phyloP scores from a whole-genome alignment of 2,329 filamentous ascomycete genomes.

The Cordyceps cicadae region DNA sequence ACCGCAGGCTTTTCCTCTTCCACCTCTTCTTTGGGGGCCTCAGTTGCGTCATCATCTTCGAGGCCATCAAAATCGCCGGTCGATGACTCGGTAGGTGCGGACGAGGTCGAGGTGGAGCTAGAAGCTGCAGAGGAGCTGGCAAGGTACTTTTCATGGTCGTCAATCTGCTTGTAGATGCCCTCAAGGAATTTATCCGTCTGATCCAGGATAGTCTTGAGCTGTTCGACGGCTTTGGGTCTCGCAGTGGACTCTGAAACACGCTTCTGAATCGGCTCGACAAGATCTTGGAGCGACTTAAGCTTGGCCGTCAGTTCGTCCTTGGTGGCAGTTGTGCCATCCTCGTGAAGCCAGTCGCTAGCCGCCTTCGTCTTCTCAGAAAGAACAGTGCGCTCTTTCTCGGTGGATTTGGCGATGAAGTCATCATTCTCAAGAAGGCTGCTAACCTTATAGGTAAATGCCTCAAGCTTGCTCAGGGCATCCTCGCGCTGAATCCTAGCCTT shows the following conservation, averaged over 20 bases:
- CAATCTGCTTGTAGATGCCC: slow-evolving; percentile 62
- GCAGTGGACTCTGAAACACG: slow-evolving; percentile 63
- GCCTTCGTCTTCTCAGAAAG: slow-evolving; percentile 61
- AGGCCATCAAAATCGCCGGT: slow-evolving; percentile 61
- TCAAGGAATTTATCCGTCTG: slow-evolving; percentile 63
- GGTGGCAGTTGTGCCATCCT: slow-evolving; percentile 67
- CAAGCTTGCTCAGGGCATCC: slow-evolving; percentile 86
- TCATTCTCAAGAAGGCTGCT: slow-evolving; percentile 75
- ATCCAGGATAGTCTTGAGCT: slow-evolving; percentile 61
- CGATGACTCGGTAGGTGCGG: slow-evolving; percentile 32
- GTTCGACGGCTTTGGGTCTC: slow-evolving; percentile 61
- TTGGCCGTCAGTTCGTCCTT: slow-evolving; percentile 67
- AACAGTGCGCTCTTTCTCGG: slow-evolving; percentile 54
- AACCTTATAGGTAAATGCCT: slow-evolving; percentile 82
- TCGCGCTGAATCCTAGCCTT: slow-evolving; percentile 67
- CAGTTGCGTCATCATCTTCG: slow-evolving; percentile 55
- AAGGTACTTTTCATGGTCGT: slow-evolving; percentile 55
- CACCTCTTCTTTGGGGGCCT: slow-evolving; percentile 32
- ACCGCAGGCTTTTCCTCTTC: slow-evolving; percentile 33
- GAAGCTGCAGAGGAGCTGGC: slow-evolving; percentile 42
- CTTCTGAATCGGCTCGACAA: slow-evolving; percentile 69
- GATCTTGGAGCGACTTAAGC: slow-evolving; percentile 66
- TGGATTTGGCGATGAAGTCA: slow-evolving; percentile 64
- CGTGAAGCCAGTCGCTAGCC: slow-evolving; percentile 85
- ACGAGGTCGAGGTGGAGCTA: slow-evolving; percentile 22